Base-by-base conservation (phyloP, 2,329 filamentous ascomycete genomes). In the Aschersonia sp. region DNA sequence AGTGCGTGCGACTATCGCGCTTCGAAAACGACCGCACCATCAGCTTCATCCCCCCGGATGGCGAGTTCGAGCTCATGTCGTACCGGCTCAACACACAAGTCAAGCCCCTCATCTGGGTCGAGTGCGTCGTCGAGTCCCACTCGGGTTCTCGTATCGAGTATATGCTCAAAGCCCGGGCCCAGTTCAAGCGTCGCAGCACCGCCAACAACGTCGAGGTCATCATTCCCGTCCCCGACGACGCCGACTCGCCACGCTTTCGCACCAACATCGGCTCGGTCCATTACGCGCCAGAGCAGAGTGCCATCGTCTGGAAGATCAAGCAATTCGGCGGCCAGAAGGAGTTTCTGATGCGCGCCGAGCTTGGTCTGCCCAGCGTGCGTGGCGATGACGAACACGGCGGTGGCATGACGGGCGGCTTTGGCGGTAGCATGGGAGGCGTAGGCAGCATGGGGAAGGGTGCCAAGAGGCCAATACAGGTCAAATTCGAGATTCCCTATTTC, bases 401-500 rank as follows among this genome's bases (percentile, higher is more conserved):
- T 52, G 91, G 91, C 54, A 97, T 97, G 91, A 97, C 91, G 55
- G 91, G 91, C 59, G 91, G 91, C 1, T 96, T 96, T 59, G 91
- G 91, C 53, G 91, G 91, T 28, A 95, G 88, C 62, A 96, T 96
- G 89, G 91, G 91, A 50, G 91, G 91, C 54, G 79, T 92, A 31
- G 81, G 77, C n/a, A 75, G 80, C 4, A 65, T 68, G 28, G 82
- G 80, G 50, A 97, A 97, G 71, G 86, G 86, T 28, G 78, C 79
- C 49, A 98, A 97, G 75, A 74, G 92, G 56, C 92, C 92, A 1
- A 98, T 98, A 60, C 91, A 89, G 65, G 92, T 98, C 71, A 98
- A 98, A 72, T 98, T 98, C 64, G 92, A 98, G 72, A 98, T 98
- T 61, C 92, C 92, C n/a, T 98, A 98, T 69, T 98, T 98, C 65